Conservation (phyloP, 164 flowering plant genomes). For the Santalum album region DNA sequence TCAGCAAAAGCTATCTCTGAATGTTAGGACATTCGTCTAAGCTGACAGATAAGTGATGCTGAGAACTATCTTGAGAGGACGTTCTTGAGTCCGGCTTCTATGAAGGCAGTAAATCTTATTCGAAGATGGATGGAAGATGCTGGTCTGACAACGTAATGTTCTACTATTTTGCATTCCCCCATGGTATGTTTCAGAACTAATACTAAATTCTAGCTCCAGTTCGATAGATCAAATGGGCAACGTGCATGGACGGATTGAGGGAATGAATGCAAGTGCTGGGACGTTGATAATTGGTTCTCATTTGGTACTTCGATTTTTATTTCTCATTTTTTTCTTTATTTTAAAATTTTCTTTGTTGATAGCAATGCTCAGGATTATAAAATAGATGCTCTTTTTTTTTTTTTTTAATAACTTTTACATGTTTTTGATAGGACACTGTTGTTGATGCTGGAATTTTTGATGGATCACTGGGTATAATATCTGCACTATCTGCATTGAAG, state of each 20-base stretch:
- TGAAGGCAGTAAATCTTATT: conserved; percentile 56
- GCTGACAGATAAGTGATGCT: conserved; percentile 77
- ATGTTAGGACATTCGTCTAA: not conserved
- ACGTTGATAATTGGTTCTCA: conserved; percentile 92
- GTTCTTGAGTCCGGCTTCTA: conserved; percentile 85
- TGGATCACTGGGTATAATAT: conserved; percentile 83
- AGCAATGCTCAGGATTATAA: not conserved
- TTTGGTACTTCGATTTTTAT: conserved; percentile 35
- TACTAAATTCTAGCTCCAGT: conserved; percentile 32
- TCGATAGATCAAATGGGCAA: conserved; percentile 96
- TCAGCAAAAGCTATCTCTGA: conserved; percentile 2
- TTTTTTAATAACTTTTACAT: not conserved
- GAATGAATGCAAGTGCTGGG: conserved; percentile 54
- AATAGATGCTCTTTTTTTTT: not conserved
- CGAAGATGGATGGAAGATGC: conserved; percentile 92
- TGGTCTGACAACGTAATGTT: conserved; percentile 78
- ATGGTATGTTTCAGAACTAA: conserved; percentile 8
- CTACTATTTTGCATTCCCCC: conserved; percentile 6
- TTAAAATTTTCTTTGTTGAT: not conserved
- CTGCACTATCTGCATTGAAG: conserved; percentile 83
- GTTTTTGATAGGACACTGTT: conserved; percentile 72
- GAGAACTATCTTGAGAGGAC: conserved; percentile 79
- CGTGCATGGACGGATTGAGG: conserved; percentile 85
- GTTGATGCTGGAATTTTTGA: conserved; percentile 96
- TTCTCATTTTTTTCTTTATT: not conserved